These are phyloP conservation scores for Tulasnella sp. DNA, from an alignment of 768 basidiomycete species.

Conservation along the genomic window DNA sequence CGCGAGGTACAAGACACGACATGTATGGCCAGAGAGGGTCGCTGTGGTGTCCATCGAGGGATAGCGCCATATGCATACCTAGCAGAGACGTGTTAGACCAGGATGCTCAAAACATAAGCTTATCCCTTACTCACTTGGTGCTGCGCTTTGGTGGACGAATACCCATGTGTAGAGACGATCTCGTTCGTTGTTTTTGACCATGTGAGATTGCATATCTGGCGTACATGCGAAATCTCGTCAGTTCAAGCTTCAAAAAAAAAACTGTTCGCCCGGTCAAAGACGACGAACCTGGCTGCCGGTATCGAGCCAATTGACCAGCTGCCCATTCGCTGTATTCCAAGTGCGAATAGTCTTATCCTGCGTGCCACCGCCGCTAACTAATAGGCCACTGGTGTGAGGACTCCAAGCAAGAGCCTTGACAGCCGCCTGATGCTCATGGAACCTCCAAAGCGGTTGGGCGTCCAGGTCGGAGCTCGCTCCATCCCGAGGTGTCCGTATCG, in stretches of 20 bases:
- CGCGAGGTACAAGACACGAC: conserved; percentile 91
- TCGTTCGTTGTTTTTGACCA: conserved; percentile 96
- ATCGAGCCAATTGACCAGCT: conserved; percentile 76
- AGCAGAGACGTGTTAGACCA: not conserved
- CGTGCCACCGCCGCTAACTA: conserved; percentile 96
- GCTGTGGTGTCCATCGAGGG: conserved; percentile 91
- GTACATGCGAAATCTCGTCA: not conserved
- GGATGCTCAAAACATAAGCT: conserved; percentile 24
- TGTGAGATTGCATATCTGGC: conserved; percentile 91
- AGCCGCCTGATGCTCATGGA: conserved; percentile 92
- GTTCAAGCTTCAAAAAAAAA: not conserved
- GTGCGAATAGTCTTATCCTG: conserved; percentile 97
- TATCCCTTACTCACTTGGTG: conserved; percentile 80
- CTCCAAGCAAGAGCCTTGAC: conserved; percentile 99
- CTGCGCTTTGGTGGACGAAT: conserved; percentile 84
- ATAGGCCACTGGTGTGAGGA: conserved; percentile 79
- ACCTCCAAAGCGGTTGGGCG: conserved; percentile 69
- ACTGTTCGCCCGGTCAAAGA: not conserved
- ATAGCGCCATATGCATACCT: conserved; percentile 50
- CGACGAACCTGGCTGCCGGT: conserved; percentile 84
- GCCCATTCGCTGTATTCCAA: conserved; percentile 88
- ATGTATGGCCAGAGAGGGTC: conserved; percentile 86
- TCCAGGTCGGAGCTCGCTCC: conserved; percentile 26
- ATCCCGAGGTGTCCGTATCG: conserved; percentile 23
- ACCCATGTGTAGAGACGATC: conserved; percentile 95